These are phyloP conservation scores for Penicillium hesseltinei DNA, from an alignment of 2,329 filamentous ascomycete genomes.

Conservation along the genomic window DNA sequence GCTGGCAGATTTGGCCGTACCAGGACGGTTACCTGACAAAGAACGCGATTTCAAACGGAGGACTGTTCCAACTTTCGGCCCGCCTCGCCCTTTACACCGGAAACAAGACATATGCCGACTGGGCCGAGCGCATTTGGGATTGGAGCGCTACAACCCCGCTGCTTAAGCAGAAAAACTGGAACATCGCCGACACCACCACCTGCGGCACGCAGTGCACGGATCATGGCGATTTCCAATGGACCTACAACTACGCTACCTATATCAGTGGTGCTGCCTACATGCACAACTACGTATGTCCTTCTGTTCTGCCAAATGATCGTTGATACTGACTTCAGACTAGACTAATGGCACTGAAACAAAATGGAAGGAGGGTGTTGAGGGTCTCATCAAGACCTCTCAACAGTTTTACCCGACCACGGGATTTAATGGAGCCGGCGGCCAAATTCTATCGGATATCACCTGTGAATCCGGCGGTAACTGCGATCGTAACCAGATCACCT, in stretches of 20 bases:
- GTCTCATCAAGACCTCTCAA: conserved; percentile 53
- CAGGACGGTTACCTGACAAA: conserved; percentile 66
- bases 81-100: conserved; percentile 75
- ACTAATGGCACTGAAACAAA: conserved; percentile 41
- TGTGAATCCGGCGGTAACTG: conserved; percentile 65
- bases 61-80: conserved; percentile 59
- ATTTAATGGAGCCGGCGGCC: conserved; percentile 36
- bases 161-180: conserved; percentile 50
- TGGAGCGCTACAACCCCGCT: conserved; percentile 56
- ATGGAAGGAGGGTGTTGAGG: conserved; percentile 60
- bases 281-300: conserved; percentile 50
- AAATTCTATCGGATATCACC: conserved; percentile 63
- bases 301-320: not conserved
- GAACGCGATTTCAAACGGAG: conserved; percentile 59
- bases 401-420: conserved; percentile 53
- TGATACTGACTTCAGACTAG: conserved; percentile 24
- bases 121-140: conserved; percentile 67
- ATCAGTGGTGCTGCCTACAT: conserved; percentile 58
- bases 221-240: conserved; percentile 56
- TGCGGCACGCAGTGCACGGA: conserved; percentile 50
- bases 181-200: conserved; percentile 57
- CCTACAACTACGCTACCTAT: conserved; percentile 58
- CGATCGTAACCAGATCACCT: conserved; percentile 69
- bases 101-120: conserved; percentile 75
- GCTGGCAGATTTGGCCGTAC: conserved; percentile 82